Evolutionary conservation across 345 rosid genomes (phyloP).

Genomic region (Eucalyptus erythrocorys): DNA sequence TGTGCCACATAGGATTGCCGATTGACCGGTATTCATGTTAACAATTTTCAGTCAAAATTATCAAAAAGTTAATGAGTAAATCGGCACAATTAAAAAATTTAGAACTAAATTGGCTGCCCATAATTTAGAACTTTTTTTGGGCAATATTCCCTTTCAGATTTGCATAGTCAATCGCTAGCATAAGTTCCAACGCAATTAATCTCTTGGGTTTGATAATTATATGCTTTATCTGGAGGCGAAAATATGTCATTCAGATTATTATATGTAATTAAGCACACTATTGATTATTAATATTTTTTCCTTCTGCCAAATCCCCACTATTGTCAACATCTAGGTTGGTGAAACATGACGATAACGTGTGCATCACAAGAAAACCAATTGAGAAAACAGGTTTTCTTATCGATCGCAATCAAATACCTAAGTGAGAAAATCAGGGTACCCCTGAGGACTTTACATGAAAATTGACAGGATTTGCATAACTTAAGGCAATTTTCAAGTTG

Average conservation of each 20-base stretch:
- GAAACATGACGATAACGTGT: not conserved
- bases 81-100: not conserved
- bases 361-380: not conserved
- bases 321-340: not conserved
- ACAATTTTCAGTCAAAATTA: not conserved
- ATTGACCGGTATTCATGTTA: fast-evolving
- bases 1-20: not conserved
- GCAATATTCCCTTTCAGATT: not conserved
- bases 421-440: not conserved
- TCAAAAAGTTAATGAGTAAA: not conserved
- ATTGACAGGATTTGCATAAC: not conserved
- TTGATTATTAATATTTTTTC: not conserved
- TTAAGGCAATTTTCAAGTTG: not conserved
- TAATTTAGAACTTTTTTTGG: not conserved
- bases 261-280: not conserved
- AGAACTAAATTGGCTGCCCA: fast-evolving
- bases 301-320: not conserved
- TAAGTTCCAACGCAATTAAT: not conserved
- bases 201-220: too few relatives aligned
- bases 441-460: not conserved
- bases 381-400: not conserved
- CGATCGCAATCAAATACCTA: not conserved
- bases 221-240: not conserved
- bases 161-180: not conserved
- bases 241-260: not conserved